phyloP scores from a whole-genome alignment of 1,284 basidiomycete genomes.

The Farysia itapuensis region DNA sequence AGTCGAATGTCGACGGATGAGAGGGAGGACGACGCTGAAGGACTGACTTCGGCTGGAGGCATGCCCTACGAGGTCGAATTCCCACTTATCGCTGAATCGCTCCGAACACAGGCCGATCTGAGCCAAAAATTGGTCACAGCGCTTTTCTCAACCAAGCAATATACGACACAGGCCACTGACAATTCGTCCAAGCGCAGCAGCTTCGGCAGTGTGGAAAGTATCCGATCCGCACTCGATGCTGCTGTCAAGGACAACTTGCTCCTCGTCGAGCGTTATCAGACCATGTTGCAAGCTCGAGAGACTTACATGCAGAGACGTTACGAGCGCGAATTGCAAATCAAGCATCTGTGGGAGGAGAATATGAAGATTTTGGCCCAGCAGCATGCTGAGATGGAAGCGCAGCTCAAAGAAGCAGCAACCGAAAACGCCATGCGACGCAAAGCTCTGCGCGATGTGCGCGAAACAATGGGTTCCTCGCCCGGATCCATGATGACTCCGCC shows the following conservation, averaged over 20 bases:
- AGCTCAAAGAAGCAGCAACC: constrained; percentile 65
- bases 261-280: constrained; percentile 71
- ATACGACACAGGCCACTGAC: too few species aligned
- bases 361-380: constrained; percentile 81
- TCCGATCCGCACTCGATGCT: constrained; percentile 19
- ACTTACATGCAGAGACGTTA: constrained; percentile 68
- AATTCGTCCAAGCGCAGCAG: constrained; percentile 65
- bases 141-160: constrained; percentile 4
- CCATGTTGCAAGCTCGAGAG: constrained; percentile 79
- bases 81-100: constrained; percentile 31
- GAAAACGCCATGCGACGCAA: constrained; percentile 63
- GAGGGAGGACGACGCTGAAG: constrained; percentile 20
- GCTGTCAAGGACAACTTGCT: constrained; percentile 37
- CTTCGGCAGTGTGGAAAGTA: constrained; percentile 53
- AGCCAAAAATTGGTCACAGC: constrained; percentile 31
- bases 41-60: constrained; percentile 4
- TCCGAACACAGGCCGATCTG: constrained; percentile 36
- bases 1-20: constrained; percentile 38
- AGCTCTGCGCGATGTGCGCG: constrained; percentile 51
- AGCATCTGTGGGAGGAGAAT: constrained; percentile 85
- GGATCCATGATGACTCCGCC: constrained; percentile 24
- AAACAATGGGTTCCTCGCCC: constrained; percentile 59
- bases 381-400: constrained; percentile 77
- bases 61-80: constrained; percentile 37
- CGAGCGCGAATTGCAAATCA: constrained; percentile 73